Base-by-base conservation (phyloP, 1,284 basidiomycete genomes). In the Entoloma clypeatum region DNA sequence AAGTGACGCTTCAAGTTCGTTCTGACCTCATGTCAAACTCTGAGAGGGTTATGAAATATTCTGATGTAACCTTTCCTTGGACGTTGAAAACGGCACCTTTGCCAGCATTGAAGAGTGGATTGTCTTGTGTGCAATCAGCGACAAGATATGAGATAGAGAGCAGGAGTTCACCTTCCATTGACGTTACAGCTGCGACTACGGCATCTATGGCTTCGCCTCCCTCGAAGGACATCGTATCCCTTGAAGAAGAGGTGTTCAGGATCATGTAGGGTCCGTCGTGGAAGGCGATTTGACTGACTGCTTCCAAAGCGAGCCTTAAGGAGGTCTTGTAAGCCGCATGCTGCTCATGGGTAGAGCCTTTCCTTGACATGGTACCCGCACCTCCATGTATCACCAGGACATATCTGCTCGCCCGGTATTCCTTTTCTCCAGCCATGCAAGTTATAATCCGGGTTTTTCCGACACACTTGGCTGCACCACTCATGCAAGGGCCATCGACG, bases 201-300 rank as follows among this genome's bases (percentile, higher is more conserved):
- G 88, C 87, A 55, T 91, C 86, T 70, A 92, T 79, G 3, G 88
- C 87, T 53, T 87, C 82, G 0, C 86, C 85, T 16, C 84, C 85
- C 2, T 68, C 57, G 62, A 26, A 91, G 71, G 11, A 89, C 68
- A 17, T 72, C 56, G 53, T 89, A 67, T 1, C 89, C 89, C 66
- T 68, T 22, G 18, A 13, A 23, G 9, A 27, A n/a, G n/a, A n/a
- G n/a, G n/a, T n/a, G n/a, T n/a, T n/a, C n/a, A 42, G 13, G 16
- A 17, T 34, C 11, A 10, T 13, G 18, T 8, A 7, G 13, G 31
- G 2, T 10, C 17, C 8, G 18, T 3, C 10, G 9, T 10, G 16
- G 16, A 32, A 23, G 11, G 36, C 14, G 22, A 23, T n/a, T n/a
- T n/a, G 7, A 47, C 57, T 36, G 30, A 64, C 65, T 4, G 75